These are phyloP conservation scores for Dentipellis sp. DNA, from an alignment of 768 basidiomycete species.

Conservation along the genomic window DNA sequence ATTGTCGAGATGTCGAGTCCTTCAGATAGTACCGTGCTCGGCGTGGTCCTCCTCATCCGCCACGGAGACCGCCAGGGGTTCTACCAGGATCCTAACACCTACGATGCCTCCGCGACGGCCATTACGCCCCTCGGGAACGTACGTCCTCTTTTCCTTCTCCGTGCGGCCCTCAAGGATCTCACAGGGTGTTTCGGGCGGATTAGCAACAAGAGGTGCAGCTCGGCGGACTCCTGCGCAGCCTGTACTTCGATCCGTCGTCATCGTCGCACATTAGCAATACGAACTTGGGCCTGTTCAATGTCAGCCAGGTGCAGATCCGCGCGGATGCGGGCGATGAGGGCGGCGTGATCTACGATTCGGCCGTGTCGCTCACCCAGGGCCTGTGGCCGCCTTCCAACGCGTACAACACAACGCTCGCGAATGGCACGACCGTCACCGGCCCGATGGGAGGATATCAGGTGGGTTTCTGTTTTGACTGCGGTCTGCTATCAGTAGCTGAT, in stretches of 20 bases:
- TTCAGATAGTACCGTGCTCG: slow-evolving; percentile 21
- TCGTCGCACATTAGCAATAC: slow-evolving; percentile 39
- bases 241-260: slow-evolving; percentile 48
- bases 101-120: slow-evolving; percentile 44
- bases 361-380: slow-evolving; percentile 61
- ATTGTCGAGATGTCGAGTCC: not conserved
- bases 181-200: slow-evolving; percentile 22
- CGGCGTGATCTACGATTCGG: slow-evolving; percentile 57
- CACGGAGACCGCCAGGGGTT: slow-evolving; percentile 58
- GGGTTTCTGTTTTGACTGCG: not conserved
- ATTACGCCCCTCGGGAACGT: slow-evolving; percentile 66
- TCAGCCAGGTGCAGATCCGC: slow-evolving; percentile 35
- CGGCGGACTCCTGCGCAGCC: slow-evolving; percentile 38
- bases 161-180: not conserved
- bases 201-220: slow-evolving; percentile 43
- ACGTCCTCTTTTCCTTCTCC: not conserved
- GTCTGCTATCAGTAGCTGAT: not conserved
- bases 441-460: slow-evolving; percentile 62
- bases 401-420: slow-evolving; percentile 51
- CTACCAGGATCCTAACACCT: slow-evolving; percentile 52
- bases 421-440: slow-evolving; percentile 47
- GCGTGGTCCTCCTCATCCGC: slow-evolving; percentile 46
- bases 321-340: slow-evolving; percentile 68
- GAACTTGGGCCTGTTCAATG: slow-evolving; percentile 24
- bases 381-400: slow-evolving; percentile 43